Conservation (phyloP, 169 alveolate species). For the Eimeria necatrix region DNA sequence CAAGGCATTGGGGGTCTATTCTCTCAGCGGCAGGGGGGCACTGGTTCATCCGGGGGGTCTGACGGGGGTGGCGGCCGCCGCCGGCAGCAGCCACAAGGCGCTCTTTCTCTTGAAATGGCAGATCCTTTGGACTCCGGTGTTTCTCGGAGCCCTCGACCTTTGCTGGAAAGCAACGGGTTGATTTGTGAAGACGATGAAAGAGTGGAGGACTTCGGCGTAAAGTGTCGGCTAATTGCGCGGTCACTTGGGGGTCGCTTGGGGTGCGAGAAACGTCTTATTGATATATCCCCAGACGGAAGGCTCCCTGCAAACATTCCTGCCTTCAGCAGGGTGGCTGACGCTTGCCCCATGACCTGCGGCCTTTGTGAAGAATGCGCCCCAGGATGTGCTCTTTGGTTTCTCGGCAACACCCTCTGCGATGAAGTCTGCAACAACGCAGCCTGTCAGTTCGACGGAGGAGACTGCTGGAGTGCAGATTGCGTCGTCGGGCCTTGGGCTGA, state of each 20-base stretch:
- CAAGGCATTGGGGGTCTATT: conserved; percentile 49
- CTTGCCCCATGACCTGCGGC: conserved; percentile 86
- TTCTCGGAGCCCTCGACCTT: neutral
- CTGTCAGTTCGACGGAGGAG: conserved; percentile 88
- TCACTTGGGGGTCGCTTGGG: conserved; percentile 85
- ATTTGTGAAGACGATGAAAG: conserved; percentile 85
- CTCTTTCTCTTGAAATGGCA: conserved; percentile 43
- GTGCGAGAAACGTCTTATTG: conserved; percentile 83
- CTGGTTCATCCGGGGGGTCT: neutral
- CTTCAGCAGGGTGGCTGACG: conserved; percentile 86
- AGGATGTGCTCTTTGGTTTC: conserved; percentile 87
- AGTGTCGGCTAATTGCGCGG: conserved; percentile 84
- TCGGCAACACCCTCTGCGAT: conserved; percentile 87
- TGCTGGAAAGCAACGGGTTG: conserved; percentile 79
- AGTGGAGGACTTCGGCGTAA: conserved; percentile 85
- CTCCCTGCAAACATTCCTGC: conserved; percentile 80
- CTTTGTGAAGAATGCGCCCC: conserved; percentile 87
- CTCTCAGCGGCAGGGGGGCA: neutral
- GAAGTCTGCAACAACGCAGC: conserved; percentile 83
- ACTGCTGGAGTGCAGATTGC: conserved; percentile 87
- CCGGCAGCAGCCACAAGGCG: neutral
- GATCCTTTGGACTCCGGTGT: conserved; percentile 30
- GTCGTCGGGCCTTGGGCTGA: conserved; percentile 85
- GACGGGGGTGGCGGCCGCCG: conserved; percentile 48
- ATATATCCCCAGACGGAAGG: conserved; percentile 82